Evolutionary conservation across 2,329 filamentous ascomycete species (phyloP), one percentile per base, ranked within the genome.

Genomic region (Epichloe gansuensis): DNA sequence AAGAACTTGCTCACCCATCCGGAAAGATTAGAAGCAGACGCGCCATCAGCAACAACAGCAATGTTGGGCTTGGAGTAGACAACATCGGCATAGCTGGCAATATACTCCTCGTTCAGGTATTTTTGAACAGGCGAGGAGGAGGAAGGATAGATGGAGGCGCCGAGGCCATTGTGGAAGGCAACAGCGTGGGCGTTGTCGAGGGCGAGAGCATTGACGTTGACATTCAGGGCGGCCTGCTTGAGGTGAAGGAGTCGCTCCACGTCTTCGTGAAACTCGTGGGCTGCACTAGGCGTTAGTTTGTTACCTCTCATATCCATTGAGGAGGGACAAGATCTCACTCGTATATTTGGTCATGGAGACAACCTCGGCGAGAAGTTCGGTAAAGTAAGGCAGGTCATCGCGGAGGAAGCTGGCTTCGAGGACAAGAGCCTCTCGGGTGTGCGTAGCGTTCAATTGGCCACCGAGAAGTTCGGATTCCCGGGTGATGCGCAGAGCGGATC

Each of bases 1-100:
- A 98, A 97, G 80, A 96, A 96, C 67, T 95, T 83, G 65, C 83
- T 82, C 58, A 94, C 84, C 91, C 91, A 97, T 75, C 93, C 94
- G 65, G 80, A 79, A 60, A 97, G 75, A 57, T 87, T 82, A 54
- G 77, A 74, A 60, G 88, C 77, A 60, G 84, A 83, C 59, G 90
- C 85, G 59, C 93, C 93, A 64, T 95, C 94, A 64, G 88, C 89
- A 59, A 97, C 85, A 58, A 98, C 75, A 57, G 91, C 89, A 62
- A 98, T 85, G 72, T 95, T 96, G 64, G 85, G 75, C 78, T 94
- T 95, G 63, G 83, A 78, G 72, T 93, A 98, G 63, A 86, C 91
- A 56, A 81, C 77, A 57, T 81, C 75, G 65, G 91, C 85, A 66
- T 85, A 98, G 60, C 80, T 77, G 58, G 83, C 80, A 59, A 98